Conservation (phyloP, 306 rosid species). For the Parietaria judaica region DNA sequence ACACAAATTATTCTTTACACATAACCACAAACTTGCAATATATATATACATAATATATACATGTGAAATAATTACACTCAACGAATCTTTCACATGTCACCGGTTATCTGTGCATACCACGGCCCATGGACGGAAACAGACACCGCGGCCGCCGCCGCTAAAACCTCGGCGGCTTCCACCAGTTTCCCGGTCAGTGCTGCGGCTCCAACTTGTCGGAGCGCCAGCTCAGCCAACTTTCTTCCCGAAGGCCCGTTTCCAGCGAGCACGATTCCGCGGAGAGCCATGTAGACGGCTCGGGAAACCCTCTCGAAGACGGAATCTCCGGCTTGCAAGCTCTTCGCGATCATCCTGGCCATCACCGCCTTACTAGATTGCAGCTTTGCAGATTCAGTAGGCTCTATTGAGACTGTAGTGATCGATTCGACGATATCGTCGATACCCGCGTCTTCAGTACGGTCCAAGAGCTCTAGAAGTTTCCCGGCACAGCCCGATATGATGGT, state of each 20-base stretch:
- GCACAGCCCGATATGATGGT: conserved; percentile 35
- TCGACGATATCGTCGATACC: conserved; percentile 60
- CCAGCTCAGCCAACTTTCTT: conserved; percentile 54
- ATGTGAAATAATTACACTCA: neutral
- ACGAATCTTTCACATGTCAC: conserved; percentile 16
- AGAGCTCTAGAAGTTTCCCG: conserved; percentile 35
- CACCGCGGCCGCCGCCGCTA: conserved; percentile 61
- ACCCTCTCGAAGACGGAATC: conserved; percentile 83
- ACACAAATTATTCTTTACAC: conserved; percentile 5
- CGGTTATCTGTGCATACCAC: conserved; percentile 60
- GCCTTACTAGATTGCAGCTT: conserved; percentile 42
- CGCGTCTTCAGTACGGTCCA: conserved; percentile 53
- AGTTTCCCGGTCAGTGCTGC: conserved; percentile 38
- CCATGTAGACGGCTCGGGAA: conserved; percentile 44
- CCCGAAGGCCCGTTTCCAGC: conserved; percentile 69
- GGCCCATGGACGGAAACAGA: conserved; percentile 71
- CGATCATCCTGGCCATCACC: conserved; percentile 60
- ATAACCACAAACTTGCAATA: neutral
- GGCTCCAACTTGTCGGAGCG: conserved; percentile 73
- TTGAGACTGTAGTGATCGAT: conserved; percentile 37
- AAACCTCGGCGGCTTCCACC: conserved; percentile 68
- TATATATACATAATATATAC: conserved; percentile 1
- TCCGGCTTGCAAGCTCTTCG: conserved; percentile 80
- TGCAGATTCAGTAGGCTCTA: conserved; percentile 22
- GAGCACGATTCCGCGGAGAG: conserved; percentile 62